Evolutionary conservation across 2,329 filamentous ascomycete species (phyloP).

Genomic region (Mollisiaceae sp.): DNA sequence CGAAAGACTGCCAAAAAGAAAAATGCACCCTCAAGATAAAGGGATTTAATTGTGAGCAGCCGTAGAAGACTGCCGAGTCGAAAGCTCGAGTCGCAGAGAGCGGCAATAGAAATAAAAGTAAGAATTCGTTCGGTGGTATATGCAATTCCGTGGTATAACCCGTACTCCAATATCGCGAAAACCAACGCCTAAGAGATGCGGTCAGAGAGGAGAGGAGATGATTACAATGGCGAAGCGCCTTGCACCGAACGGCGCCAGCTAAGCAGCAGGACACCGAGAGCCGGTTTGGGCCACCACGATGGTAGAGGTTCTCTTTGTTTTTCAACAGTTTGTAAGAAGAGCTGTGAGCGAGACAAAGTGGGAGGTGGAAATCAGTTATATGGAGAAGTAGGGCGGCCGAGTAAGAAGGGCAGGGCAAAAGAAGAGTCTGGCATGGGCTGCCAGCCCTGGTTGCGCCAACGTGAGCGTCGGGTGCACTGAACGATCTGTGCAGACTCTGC

Average conservation of each 20-base stretch:
- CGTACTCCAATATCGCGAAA: slow-evolving; percentile 37
- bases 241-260: slow-evolving; percentile 44
- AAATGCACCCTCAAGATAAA: slow-evolving; percentile 37
- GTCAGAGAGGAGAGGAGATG: slow-evolving; percentile 32
- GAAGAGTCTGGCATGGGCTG: not conserved
- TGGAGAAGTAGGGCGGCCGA: slow-evolving; percentile 35
- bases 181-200: slow-evolving; percentile 41
- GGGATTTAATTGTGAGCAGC: slow-evolving; percentile 38
- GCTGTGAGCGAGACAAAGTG: slow-evolving; percentile 32
- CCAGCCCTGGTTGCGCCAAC: not conserved
- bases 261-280: slow-evolving; percentile 41
- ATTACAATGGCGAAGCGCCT: slow-evolving; percentile 39
- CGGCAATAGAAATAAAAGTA: slow-evolving; percentile 26
- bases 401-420: slow-evolving; percentile 10
- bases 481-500: slow-evolving; percentile 3
- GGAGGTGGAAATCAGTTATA: slow-evolving; percentile 35
- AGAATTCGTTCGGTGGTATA: slow-evolving; percentile 35
- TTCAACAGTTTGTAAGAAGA: slow-evolving; percentile 27
- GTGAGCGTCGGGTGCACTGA: not conserved
- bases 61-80: slow-evolving; percentile 42
- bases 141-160: slow-evolving; percentile 26
- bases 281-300: slow-evolving; percentile 42
- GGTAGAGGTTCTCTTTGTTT: slow-evolving; percentile 33
- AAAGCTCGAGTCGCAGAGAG: slow-evolving; percentile 41
- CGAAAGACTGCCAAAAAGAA: slow-evolving; percentile 35